Conservation (phyloP, 441 rosid species). For the Gossypium davidsonii region DNA sequence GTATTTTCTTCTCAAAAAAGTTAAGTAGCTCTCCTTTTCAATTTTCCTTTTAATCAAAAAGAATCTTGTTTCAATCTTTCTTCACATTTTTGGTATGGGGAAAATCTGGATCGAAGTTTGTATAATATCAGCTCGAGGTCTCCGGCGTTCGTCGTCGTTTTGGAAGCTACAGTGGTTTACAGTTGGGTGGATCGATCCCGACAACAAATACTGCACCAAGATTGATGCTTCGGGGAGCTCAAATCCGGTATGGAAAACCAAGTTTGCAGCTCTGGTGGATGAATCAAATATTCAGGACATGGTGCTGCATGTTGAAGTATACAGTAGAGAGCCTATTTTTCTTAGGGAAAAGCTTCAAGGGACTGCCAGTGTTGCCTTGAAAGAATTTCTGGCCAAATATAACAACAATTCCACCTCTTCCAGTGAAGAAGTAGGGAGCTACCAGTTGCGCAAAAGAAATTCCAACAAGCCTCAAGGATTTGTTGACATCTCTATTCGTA, state of each 20-base stretch:
- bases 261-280: slow-evolving; percentile 57
- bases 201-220: slow-evolving; percentile 72
- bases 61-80: slow-evolving; percentile 3
- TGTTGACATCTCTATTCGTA: slow-evolving; percentile 57
- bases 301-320: slow-evolving; percentile 59
- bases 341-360: slow-evolving; percentile 79
- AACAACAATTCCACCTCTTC: slow-evolving; percentile 30
- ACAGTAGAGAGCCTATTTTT: slow-evolving; percentile 81
- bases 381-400: slow-evolving; percentile 56
- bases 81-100: slow-evolving; percentile 37
- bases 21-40: slow-evolving; percentile 19
- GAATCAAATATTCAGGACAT: slow-evolving; percentile 44
- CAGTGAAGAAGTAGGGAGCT: slow-evolving; percentile 63
- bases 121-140: slow-evolving; percentile 79
- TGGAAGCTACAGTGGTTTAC: slow-evolving; percentile 92
- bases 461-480: slow-evolving; percentile 73
- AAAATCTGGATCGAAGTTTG: slow-evolving; percentile 65
- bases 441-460: slow-evolving; percentile 60
- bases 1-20: slow-evolving; percentile 15
- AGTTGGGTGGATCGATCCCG: slow-evolving; percentile 83
- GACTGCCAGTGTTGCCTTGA: slow-evolving; percentile 56
- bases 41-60: not conserved
- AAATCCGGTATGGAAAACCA: slow-evolving; percentile 72
- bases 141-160: slow-evolving; percentile 51
- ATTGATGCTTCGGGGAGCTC: slow-evolving; percentile 59